Evolutionary conservation across 2,329 filamentous ascomycete genomes (phyloP).

Genomic region (Curvularia lunata): DNA sequence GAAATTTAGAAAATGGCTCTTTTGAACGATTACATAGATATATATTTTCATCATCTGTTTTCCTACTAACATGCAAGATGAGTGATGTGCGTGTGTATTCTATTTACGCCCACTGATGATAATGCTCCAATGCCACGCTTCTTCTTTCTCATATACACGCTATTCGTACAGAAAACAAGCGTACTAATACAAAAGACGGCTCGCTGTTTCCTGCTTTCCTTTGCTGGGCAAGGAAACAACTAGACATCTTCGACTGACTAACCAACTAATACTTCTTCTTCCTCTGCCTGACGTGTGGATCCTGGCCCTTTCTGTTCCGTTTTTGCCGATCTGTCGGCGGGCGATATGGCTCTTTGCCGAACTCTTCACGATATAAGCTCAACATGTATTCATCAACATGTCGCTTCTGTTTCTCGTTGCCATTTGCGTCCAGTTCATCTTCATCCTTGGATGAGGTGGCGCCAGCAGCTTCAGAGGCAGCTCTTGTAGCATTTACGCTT

Average conservation of each 20-base stretch:
- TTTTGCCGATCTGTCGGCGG: slow-evolving; percentile 44
- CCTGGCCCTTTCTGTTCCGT: slow-evolving; percentile 38
- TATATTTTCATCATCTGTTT: neutral
- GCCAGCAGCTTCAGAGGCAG: slow-evolving; percentile 26
- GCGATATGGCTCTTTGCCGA: slow-evolving; percentile 41
- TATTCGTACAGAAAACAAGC: neutral
- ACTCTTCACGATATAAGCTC: slow-evolving; percentile 38
- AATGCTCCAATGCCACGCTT: neutral
- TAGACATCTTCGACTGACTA: neutral
- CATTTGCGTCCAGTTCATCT: slow-evolving; percentile 26
- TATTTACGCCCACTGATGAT: neutral
- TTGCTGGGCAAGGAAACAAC: neutral
- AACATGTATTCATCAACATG: slow-evolving; percentile 50
- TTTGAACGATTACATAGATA: neutral
- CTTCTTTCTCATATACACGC: neutral
- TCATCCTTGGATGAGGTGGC: slow-evolving; percentile 17
- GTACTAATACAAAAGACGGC: neutral
- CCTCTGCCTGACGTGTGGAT: slow-evolving; percentile 38
- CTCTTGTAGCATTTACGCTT: slow-evolving; percentile 35
- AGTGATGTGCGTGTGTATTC: neutral
- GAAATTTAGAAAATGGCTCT: neutral
- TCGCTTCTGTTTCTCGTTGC: slow-evolving; percentile 23
- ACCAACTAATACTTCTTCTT: slow-evolving; percentile 37
- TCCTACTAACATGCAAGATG: neutral
- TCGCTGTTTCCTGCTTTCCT: neutral